These are phyloP conservation scores for Rhodotorula sphaerocarpa DNA, from an alignment of 768 basidiomycete species.

Conservation along the genomic window DNA sequence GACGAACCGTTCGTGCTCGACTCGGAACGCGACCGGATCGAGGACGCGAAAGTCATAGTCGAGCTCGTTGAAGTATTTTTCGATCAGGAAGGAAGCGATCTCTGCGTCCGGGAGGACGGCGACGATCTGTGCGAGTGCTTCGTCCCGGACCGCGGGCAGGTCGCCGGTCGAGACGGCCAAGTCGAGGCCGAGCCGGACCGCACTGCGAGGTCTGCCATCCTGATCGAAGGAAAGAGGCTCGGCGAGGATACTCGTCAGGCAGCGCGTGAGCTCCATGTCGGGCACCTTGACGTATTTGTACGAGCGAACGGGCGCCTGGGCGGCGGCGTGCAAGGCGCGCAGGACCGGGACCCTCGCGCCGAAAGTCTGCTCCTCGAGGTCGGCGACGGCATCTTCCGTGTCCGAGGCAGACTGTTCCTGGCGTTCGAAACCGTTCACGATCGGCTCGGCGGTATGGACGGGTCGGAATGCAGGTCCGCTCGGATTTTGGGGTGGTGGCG, in stretches of 20 bases:
- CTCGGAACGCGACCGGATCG: conserved; percentile 22
- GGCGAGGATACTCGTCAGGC: conserved; percentile 28
- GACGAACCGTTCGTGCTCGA: conserved; percentile 25
- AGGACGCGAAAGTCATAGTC: conserved; percentile 28
- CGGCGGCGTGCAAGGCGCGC: conserved; percentile 17
- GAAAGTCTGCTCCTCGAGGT: conserved; percentile 32
- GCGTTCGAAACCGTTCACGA: background rate
- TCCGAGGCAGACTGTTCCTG: conserved; percentile 1
- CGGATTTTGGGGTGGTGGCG: background rate
- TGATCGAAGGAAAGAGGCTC: conserved; percentile 33
- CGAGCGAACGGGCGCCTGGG: background rate
- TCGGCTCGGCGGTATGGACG: background rate
- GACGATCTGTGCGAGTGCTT: conserved; percentile 24
- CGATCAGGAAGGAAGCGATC: conserved; percentile 17
- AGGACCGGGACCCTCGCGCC: conserved; percentile 26
- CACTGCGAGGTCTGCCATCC: conserved; percentile 27
- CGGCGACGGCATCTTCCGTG: conserved; percentile 30
- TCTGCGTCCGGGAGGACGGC: conserved; percentile 29
- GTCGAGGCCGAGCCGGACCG: conserved; percentile 32
- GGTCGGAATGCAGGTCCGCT: no score
- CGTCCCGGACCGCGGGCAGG: conserved; percentile 11
- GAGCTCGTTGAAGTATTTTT: conserved; percentile 18
- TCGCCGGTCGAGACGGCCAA: conserved; percentile 29
- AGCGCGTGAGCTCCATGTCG: conserved; percentile 24
- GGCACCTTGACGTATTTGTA: conserved; percentile 11